phyloP scores from a whole-genome alignment of 768 basidiomycete genomes.

The Trametes cingulata region DNA sequence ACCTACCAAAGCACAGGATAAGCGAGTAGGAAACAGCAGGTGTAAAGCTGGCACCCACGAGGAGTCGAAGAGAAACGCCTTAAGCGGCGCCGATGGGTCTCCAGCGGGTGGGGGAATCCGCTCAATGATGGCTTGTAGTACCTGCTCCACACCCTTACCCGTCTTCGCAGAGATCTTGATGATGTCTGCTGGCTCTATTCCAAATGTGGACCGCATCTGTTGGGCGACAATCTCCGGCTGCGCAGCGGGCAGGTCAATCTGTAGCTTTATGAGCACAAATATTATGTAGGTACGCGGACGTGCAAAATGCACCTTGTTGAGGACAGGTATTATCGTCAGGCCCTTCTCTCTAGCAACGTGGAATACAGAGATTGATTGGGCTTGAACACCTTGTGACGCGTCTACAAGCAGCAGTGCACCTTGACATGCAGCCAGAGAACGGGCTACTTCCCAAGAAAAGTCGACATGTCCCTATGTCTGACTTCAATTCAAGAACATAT shows the following conservation, averaged over 20 bases:
- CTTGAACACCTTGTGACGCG: constrained; percentile 97
- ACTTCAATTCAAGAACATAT: background rate
- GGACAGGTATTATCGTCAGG: constrained; percentile 81
- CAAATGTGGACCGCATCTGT: constrained; percentile 83
- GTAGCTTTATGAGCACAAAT: background rate
- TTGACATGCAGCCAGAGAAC: constrained; percentile 91
- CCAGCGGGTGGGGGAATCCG: constrained; percentile 82
- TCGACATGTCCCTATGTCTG: constrained; percentile 84
- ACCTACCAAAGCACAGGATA: constrained; percentile 47
- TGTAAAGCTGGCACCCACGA: constrained; percentile 50
- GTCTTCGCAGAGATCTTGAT: constrained; percentile 91
- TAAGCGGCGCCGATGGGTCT: constrained; percentile 52
- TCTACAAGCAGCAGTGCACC: constrained; percentile 87
- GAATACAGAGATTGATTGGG: constrained; percentile 94
- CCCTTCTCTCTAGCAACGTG: constrained; percentile 83
- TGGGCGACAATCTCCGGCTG: constrained; percentile 77
- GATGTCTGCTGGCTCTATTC: constrained; percentile 71
- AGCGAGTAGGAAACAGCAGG: background rate
- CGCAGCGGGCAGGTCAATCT: constrained; percentile 94
- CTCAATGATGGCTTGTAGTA: constrained; percentile 79
- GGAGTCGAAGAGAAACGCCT: constrained; percentile 92
- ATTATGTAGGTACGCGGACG: constrained; percentile 8
- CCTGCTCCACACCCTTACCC: constrained; percentile 75
- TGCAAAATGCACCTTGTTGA: constrained; percentile 73
- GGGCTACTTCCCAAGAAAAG: constrained; percentile 95